Conservation (phyloP, 2,329 filamentous ascomycete genomes). For the Elsinoe necatrix region DNA sequence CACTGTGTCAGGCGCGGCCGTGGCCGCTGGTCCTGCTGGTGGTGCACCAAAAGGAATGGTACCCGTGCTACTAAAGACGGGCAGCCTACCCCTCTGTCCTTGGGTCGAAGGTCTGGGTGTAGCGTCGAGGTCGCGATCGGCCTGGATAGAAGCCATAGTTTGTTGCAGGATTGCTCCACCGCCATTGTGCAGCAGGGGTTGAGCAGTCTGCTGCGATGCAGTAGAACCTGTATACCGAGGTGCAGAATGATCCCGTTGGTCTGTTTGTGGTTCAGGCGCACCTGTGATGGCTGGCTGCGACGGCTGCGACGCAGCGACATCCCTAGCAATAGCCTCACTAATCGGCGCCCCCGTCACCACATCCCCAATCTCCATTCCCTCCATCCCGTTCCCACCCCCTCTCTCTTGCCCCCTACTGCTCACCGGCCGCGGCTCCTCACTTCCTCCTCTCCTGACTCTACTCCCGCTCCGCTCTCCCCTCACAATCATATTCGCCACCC, state of each 20-base stretch:
- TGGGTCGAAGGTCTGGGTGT: not conserved
- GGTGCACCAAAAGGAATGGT: conserved; percentile 26
- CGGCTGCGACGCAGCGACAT: not conserved
- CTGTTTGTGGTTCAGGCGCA: not conserved
- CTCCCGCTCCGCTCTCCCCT: not conserved
- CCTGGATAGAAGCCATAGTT: not conserved
- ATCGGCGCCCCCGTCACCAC: not conserved
- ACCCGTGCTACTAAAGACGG: conserved; percentile 24
- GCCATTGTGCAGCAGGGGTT: not conserved
- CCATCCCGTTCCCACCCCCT: not conserved
- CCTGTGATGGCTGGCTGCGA: not conserved
- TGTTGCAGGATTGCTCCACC: not conserved
- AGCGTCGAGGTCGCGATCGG: not conserved
- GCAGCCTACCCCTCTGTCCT: conserved; percentile 14
- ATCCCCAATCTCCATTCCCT: not conserved
- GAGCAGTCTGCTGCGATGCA: too few species aligned
- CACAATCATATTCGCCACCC: conserved; percentile 1
- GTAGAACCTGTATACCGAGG: too few species aligned
- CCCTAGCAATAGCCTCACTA: not conserved
- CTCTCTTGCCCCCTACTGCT: not conserved
- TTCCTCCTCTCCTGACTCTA: not conserved
- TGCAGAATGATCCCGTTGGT: too few species aligned
- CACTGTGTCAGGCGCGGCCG: not conserved
- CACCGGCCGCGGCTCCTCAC: not conserved
- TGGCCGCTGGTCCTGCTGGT: conserved; percentile 11